These are phyloP conservation scores for Emydomyces testavorans DNA, from an alignment of 2,329 filamentous ascomycete species.

Conservation along the genomic window DNA sequence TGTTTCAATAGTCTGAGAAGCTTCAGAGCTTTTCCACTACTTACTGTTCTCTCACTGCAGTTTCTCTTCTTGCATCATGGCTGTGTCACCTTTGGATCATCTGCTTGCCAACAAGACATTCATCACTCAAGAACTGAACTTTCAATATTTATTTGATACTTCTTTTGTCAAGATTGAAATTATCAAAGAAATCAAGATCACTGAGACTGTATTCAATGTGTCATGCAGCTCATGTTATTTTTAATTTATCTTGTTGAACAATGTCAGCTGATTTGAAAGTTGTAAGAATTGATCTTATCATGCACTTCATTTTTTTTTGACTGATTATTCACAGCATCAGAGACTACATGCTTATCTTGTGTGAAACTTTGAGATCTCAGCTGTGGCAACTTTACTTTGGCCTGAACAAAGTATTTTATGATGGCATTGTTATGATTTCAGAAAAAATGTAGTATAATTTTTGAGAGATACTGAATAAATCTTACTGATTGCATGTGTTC, in stretches of 20 bases:
- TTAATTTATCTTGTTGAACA: neutral
- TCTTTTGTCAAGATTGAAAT: too few species aligned
- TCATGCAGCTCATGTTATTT: neutral
- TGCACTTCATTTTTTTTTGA: conserved; percentile 3
- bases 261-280: neutral
- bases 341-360: neutral
- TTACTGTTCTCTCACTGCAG: neutral
- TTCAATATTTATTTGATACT: neutral
- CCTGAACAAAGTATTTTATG: conserved; percentile 1
- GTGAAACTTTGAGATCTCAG: conserved; percentile 1
- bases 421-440: neutral
- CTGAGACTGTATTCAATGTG: neutral
- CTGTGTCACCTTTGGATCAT: neutral
- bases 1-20: too few species aligned
- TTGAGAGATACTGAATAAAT: neutral
- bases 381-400: conserved; percentile 1
- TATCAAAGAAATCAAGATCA: neutral
- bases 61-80: neutral
- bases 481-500: neutral
- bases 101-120: conserved; percentile 1
- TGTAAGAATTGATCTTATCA: neutral
- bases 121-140: neutral
- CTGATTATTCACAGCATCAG: conserved; percentile 2
- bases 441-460: neutral
- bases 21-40: too few species aligned